Base-by-base conservation (phyloP, 2,329 filamentous ascomycete species). In the Nemania diffusa region DNA sequence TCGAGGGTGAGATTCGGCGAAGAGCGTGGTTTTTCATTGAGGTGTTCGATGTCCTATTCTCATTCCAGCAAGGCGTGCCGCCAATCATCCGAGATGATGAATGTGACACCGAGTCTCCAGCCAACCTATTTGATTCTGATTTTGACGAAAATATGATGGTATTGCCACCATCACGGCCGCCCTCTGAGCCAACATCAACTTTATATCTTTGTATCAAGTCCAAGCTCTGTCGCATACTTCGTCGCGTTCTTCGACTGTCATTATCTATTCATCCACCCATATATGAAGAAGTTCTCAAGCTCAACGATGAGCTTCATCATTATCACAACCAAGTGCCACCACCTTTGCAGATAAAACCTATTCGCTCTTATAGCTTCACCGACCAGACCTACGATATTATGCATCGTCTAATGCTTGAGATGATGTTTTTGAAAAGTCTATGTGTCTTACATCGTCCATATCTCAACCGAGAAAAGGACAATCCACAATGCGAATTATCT, bases 51-150 rank as follows among this genome's bases (percentile, higher is more conserved):
- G 74, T 83, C 4, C 69, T 85, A 2, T 81, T 84, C 52, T 84
- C 84, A 0, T 84, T 84, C 66, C 84, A 87, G 73, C 81, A 85
- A n/a, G 84, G 85, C 8, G 81, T 87, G 73, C 84, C 85, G 1
- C 78, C 82, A n/a, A 82, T 83, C 62, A 79, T 86, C 55, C 79
- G 82, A 57, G 78, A 83, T n/a, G 79, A 81, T 15, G 80, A 82
- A 34, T 84, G 79, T 70, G 84, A 85, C 70, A 83, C 81, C 1
- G 79, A 77, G 9, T 77, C 81, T 20, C 84, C 84, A 8, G 76
- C 79, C 7, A 85, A 85, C 71, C 75, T 85, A 7, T 78, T 76
- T 57, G 85, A 87, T 67, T 79, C 82, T 13, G 85, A 87, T 71
- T 85, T 87, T 69, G 83, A 84, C 70, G 84, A 86, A 72, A 76